Conservation (phyloP, 2,329 filamentous ascomycete species). For the Didymella lethalis region DNA sequence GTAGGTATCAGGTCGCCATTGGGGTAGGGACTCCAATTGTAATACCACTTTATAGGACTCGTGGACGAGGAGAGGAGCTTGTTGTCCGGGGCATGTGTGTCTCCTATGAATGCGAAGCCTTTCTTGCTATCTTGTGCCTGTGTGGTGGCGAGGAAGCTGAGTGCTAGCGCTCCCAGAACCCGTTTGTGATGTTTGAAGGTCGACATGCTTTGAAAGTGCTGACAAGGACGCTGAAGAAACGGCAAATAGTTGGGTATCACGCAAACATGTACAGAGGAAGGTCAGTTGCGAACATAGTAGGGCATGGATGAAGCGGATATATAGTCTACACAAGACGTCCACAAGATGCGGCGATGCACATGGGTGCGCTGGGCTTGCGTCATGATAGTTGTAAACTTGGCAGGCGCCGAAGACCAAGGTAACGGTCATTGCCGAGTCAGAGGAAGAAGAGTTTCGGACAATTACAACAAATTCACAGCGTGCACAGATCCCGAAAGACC, state of each 20-base stretch:
- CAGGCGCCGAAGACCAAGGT: conserved; percentile 23
- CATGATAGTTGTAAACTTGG: conserved; percentile 43
- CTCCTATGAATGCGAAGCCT: conserved; percentile 74
- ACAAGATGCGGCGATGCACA: conserved; percentile 33
- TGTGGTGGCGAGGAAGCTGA: conserved; percentile 23
- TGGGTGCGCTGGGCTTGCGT: conserved; percentile 43
- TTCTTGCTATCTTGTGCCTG: conserved; percentile 66
- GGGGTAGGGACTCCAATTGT: conserved; percentile 72
- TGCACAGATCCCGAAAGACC: conserved; percentile 1
- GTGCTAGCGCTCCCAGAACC: conserved; percentile 3
- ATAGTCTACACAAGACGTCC: conserved; percentile 13
- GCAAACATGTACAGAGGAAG: neutral
- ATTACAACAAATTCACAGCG: neutral
- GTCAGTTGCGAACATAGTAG: neutral
- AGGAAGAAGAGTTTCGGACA: neutral
- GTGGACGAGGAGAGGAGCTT: conserved; percentile 68
- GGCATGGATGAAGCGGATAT: conserved; percentile 16
- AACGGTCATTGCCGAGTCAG: conserved; percentile 2
- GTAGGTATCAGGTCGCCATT: conserved; percentile 61
- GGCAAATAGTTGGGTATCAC: neutral
- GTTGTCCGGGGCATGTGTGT: conserved; percentile 64
- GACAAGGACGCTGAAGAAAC: neutral
- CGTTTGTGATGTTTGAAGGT: conserved; percentile 9
- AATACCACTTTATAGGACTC: conserved; percentile 80
- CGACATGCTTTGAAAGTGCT: neutral